Evolutionary conservation across 192 early-diverging fungal species (phyloP).

Genomic region (Dissophora ornata): DNA sequence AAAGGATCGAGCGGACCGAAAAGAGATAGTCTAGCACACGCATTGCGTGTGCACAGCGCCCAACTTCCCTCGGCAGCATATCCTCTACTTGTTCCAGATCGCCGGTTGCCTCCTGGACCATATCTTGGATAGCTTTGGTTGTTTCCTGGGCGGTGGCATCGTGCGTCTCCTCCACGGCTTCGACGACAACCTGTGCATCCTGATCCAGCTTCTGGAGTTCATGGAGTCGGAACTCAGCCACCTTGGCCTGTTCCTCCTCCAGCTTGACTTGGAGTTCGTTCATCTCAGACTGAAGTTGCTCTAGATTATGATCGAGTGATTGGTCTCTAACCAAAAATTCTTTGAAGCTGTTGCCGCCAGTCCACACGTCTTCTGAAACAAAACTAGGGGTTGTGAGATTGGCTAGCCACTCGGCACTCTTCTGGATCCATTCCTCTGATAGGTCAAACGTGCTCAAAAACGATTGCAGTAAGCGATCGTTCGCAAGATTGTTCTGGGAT

Average conservation of each 20-base stretch:
- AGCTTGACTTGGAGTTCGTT: slow-evolving; percentile 11
- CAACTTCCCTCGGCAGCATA: slow-evolving; percentile 22
- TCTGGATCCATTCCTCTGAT: slow-evolving; percentile 22
- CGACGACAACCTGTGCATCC: slow-evolving; percentile 22
- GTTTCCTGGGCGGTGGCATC: slow-evolving; percentile 20
- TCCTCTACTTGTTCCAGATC: slow-evolving; percentile 17
- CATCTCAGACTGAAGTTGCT: slow-evolving; percentile 2
- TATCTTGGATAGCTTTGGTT: slow-evolving; percentile 12
- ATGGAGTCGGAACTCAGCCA: slow-evolving; percentile 16
- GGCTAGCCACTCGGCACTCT: slow-evolving; percentile 30
- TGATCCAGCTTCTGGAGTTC: slow-evolving; percentile 11
- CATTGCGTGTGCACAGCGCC: slow-evolving; percentile 26
- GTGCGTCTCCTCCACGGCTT: slow-evolving; percentile 18
- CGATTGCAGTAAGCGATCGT: slow-evolving; percentile 27
- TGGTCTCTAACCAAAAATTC: slow-evolving; percentile 23
- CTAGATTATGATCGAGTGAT: slow-evolving; percentile 24
- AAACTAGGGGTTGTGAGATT: slow-evolving; percentile 17
- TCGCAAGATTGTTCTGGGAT: slow-evolving; percentile 20
- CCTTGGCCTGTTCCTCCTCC: slow-evolving; percentile 34
- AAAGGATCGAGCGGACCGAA: slow-evolving; percentile 8
- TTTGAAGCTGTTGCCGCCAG: slow-evolving; percentile 8
- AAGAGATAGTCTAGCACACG: slow-evolving; percentile 43
- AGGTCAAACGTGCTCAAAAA: slow-evolving; percentile 19
- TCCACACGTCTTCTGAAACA: slow-evolving; percentile 48
- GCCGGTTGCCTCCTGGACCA: slow-evolving; percentile 7